Evolutionary conservation across 2,329 filamentous ascomycete species (phyloP), one percentile per base, ranked within the genome.

Genomic region (Aureobasidium vineae): DNA sequence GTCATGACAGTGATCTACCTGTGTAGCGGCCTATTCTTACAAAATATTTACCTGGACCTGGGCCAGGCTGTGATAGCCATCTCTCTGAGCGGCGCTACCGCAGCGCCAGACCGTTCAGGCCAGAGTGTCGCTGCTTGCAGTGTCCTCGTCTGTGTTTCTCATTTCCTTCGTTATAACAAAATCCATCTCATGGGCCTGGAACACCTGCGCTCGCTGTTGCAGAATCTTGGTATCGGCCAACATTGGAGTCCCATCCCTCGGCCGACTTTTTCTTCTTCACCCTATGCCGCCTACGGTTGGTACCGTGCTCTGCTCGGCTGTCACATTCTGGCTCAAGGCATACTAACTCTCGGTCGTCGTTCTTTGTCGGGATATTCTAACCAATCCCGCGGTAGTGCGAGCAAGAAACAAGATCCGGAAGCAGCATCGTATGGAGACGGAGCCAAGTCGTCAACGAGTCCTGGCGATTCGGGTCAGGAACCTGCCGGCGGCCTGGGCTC

Each of bases 31-130:
- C 82, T 95, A 69, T 70, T 69, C 43, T 86, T 94, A 69, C 93
- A 97, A 76, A 91, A 91, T 74, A 89, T 96, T 74, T 89, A 94
- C 67, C 83, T 97, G 71, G 93, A 97, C 75, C 84, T 97, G 63
- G 92, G 93, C 68, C 94, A 97, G 78, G 91, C 94, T 67, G 92
- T 97, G 75, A 96, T 97, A 74, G 93, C 93, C 67, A 87, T 97
- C 67, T 96, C 92, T 0, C 81, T 97, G 13, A 93, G 93, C 69
- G 93, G 92, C 68, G 92, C 92, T 67, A 89, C 87, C 8, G 87
- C 85, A 69, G 86, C 87, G 8, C 85, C 84, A 71, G 85, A 88
- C 68, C 87, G 88, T 61, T 87, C 88, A 5, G 88, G 88, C 65
- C 87, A 88, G 72, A 91, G 89, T 73, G 86, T 91, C 54, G 82